phyloP scores from a whole-genome alignment of 495 filamentous ascomycete species.

The Lepidopterella palustris region DNA sequence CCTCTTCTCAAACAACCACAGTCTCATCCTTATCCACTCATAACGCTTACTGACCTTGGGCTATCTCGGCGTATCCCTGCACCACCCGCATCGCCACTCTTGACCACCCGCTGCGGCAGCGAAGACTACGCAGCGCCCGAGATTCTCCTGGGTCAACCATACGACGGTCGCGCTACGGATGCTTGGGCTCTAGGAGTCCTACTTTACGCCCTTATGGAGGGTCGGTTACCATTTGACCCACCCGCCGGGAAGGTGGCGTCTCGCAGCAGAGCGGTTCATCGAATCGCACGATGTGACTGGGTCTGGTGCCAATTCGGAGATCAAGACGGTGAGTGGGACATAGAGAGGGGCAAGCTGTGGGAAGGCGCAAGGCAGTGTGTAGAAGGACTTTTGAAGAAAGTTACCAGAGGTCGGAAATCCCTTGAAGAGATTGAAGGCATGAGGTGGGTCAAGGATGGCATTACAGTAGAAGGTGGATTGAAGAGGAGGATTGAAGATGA shows the following conservation, averaged over 20 bases:
- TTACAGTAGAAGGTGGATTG: constrained; percentile 64
- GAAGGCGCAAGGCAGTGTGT: constrained; percentile 72
- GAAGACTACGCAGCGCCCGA: constrained; percentile 98
- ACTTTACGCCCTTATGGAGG: constrained; percentile 89
- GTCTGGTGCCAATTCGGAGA: constrained; percentile 79
- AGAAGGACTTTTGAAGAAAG: constrained; percentile 74
- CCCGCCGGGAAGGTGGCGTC: constrained; percentile 60
- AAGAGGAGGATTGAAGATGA: constrained; percentile 62
- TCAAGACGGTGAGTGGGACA: constrained; percentile 64
- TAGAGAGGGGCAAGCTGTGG: constrained; percentile 52
- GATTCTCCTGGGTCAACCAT: constrained; percentile 88
- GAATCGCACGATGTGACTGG: constrained; percentile 94
- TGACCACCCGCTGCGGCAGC: constrained; percentile 86
- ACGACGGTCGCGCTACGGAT: constrained; percentile 88
- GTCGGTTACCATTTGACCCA: constrained; percentile 85
- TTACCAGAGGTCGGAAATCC: constrained; percentile 60
- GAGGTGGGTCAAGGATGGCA: constrained; percentile 70
- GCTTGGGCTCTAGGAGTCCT: constrained; percentile 93
- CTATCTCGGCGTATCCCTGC: constrained; percentile 76
- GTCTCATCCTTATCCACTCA: constrained; percentile 68
- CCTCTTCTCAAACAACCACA: constrained; percentile 52
- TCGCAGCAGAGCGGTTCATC: constrained; percentile 69
- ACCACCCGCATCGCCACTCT: constrained; percentile 59
- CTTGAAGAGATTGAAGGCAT: constrained; percentile 62
- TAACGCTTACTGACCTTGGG: constrained; percentile 87